Conservation (phyloP, 768 basidiomycete species). For the Psilocybe azurescens region DNA sequence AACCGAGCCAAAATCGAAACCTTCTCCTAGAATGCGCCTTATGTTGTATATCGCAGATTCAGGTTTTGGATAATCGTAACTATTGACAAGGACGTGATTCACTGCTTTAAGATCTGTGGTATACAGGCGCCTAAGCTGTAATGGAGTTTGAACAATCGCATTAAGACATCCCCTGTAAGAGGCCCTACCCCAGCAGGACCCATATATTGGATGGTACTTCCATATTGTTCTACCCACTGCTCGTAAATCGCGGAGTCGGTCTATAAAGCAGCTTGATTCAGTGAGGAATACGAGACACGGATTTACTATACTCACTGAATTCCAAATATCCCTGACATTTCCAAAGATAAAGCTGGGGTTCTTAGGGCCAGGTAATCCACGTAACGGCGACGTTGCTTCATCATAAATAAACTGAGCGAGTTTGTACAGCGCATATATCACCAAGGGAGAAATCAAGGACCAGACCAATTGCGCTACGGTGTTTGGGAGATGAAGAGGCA, state of each 20-base stretch:
- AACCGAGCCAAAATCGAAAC: slow-evolving; percentile 19
- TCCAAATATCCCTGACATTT: slow-evolving; percentile 42
- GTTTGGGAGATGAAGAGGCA: not conserved
- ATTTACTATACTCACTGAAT: slow-evolving; percentile 33
- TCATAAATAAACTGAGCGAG: slow-evolving; percentile 3
- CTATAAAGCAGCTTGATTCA: slow-evolving; percentile 18
- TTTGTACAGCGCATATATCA: slow-evolving; percentile 7
- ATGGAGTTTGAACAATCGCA: not conserved
- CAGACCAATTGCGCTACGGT: not conserved
- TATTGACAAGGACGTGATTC: slow-evolving; percentile 61
- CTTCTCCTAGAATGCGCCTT: slow-evolving; percentile 44
- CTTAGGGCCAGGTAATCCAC: slow-evolving; percentile 24
- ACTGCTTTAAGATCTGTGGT: slow-evolving; percentile 66
- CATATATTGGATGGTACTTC: slow-evolving; percentile 45
- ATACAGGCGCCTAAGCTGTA: slow-evolving; percentile 44
- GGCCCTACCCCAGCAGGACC: slow-evolving; percentile 43
- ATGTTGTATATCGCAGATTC: slow-evolving; percentile 40
- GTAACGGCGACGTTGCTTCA: slow-evolving; percentile 17
- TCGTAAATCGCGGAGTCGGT: slow-evolving; percentile 40
- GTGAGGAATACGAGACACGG: not conserved
- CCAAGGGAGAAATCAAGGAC: not conserved
- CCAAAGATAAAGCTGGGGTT: slow-evolving; percentile 46
- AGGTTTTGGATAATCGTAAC: slow-evolving; percentile 59
- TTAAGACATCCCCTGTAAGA: not conserved
- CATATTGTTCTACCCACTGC: slow-evolving; percentile 51